phyloP scores from a whole-genome alignment of 2,329 filamentous ascomycete species.

The Fusarium sp. region DNA sequence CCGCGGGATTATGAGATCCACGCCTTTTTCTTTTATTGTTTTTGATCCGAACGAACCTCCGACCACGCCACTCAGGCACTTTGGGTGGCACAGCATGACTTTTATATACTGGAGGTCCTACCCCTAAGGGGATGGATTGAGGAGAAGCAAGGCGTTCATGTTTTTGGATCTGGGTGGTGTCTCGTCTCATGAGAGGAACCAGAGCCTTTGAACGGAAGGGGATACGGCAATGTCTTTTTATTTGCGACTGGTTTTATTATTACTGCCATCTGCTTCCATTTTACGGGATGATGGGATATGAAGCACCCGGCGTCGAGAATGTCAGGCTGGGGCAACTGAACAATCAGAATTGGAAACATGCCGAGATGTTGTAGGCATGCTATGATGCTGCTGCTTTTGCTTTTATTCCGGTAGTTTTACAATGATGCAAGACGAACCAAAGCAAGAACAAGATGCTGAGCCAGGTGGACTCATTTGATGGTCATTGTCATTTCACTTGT shows the following conservation, averaged over 20 bases:
- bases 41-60: background rate
- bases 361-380: slow-evolving; percentile 17
- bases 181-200: slow-evolving; percentile 4
- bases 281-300: slow-evolving; percentile 5
- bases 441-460: background rate
- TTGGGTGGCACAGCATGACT: slow-evolving; percentile 9
- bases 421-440: slow-evolving; percentile 11
- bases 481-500: background rate
- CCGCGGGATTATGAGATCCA: slow-evolving; percentile 16
- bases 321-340: slow-evolving; percentile 10
- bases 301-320: background rate
- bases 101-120: slow-evolving; percentile 12
- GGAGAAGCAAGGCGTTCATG: slow-evolving; percentile 28
- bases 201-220: background rate
- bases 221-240: background rate
- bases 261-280: background rate
- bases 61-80: background rate
- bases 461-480: background rate
- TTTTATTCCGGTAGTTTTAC: slow-evolving; percentile 1
- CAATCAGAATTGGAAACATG: background rate
- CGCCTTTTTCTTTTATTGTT: slow-evolving; percentile 3
- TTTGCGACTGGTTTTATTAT: slow-evolving; percentile 2
- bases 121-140: background rate
- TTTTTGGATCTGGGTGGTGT: slow-evolving; percentile 4
- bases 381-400: slow-evolving; percentile 9